Evolutionary conservation across 2,329 filamentous ascomycete species (phyloP), one percentile per base, ranked within the genome.

Genomic region (Monilinia fructicola): DNA sequence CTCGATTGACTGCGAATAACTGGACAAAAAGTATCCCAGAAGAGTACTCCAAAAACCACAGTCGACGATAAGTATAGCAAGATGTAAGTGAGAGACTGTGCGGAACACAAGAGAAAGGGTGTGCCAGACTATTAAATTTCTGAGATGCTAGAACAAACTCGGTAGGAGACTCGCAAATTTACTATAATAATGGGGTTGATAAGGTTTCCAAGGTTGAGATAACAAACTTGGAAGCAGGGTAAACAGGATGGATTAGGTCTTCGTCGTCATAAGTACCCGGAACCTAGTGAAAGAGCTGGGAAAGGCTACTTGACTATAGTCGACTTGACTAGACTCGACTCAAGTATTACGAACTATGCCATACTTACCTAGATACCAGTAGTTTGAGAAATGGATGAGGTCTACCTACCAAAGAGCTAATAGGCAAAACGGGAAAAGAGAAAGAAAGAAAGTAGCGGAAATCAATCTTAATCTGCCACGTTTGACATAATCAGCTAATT

Each of bases 131-230:
- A 38, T 21, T 28, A 50, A 50, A 50, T 26, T 50, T 26, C 48
- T 11, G 23, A 12, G 4, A 5, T 16, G 40, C 12, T 35, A 42
- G 40, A 16, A 38, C 58, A 50, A 61, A 50, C 6, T 23, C n/a
- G 28, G 10, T 61, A 61, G 44, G n/a, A 23, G 10, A 48, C 48
- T 18, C 23, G 42, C 44, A 38, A 60, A 21, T 31, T 60, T 50
- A 35, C 35, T 48, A 48, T 11, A 48, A 18, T 50, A 50, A 50
- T 18, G 28, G 58, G 58, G 44, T 18, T 12, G 44, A 50, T 60
- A 50, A 50, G 56, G 14, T 52, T 52, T n/a, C n/a, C n/a, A n/a
- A n/a, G n/a, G n/a, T n/a, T 52, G 48, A 2, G 48, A 52, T 52
- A 52, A 52, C 23, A 52, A 52, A 52, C 23, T 52, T 26, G 48